Percentiles rank a stretch among this genome's conserved stretches.
Conservation (phyloP, 2,329 filamentous ascomycete species). For the Thielaviopsis musarum region DNA sequence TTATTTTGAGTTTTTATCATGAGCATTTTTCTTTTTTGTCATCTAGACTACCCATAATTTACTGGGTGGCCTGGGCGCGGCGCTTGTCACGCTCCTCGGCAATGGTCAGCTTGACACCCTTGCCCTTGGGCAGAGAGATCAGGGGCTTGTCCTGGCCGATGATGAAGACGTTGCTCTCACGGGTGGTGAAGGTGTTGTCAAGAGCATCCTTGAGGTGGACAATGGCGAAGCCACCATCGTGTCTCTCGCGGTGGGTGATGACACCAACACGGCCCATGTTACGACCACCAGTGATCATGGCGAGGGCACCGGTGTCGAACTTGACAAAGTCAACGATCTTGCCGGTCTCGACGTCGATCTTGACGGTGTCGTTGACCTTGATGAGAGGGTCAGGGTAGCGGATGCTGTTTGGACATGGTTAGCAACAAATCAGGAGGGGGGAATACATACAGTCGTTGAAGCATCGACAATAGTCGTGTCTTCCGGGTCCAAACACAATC, state of each 20-base stretch:
- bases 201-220: conserved; percentile 99
- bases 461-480: conserved; percentile 20
- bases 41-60: conserved; percentile 19
- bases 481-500: not conserved
- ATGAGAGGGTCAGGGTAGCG: conserved; percentile 96
- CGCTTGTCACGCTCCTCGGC: conserved; percentile 98
- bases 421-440: conserved; percentile 20
- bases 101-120: conserved; percentile 99
- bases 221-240: conserved; percentile 99
- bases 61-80: conserved; percentile 47
- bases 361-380: conserved; percentile 99
- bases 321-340: conserved; percentile 97
- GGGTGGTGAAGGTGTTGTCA: conserved; percentile 99
- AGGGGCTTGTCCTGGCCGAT: conserved; percentile 98
- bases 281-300: conserved; percentile 98
- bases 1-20: conserved; percentile 5
- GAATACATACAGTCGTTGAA: conserved; percentile 37
- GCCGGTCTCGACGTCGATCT: conserved; percentile 92
- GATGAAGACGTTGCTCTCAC: conserved; percentile 99
- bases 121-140: conserved; percentile 99
- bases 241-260: conserved; percentile 98
- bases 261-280: conserved; percentile 99
- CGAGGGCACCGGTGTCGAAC: conserved; percentile 96
- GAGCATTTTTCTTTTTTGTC: conserved; percentile 7
- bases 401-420: conserved; percentile 49